phyloP scores from a whole-genome alignment of 1,139 yeast genomes.

The Yamadazyma epiphylla region DNA sequence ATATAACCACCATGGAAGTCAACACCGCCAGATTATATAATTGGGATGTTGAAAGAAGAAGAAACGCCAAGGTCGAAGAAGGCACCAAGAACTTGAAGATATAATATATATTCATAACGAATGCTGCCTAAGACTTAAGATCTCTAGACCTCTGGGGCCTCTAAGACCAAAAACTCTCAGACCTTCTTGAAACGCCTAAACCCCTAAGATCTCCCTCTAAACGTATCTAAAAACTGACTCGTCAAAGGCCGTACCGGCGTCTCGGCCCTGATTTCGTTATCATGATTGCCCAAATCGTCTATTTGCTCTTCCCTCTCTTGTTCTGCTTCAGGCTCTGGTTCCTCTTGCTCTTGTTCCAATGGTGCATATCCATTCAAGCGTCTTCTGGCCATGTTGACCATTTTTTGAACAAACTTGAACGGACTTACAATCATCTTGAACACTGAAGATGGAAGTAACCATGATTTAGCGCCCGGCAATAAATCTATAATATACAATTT shows the following conservation, averaged over 20 bases:
- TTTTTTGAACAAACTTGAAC: conserved; percentile 6
- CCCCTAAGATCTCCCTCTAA: too few relatives aligned
- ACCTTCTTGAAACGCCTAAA: too few relatives aligned
- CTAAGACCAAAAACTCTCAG: too few relatives aligned
- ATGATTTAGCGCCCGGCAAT: conserved; percentile 56
- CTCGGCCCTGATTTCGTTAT: conserved; percentile 39
- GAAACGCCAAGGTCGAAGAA: conserved; percentile 36
- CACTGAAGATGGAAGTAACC: conserved; percentile 39
- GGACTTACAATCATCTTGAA: conserved; percentile 27
- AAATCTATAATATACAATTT: conserved; percentile 50
- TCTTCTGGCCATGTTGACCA: conserved; percentile 4
- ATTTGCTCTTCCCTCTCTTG: conserved; percentile 15
- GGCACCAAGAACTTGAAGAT: conserved; percentile 25
- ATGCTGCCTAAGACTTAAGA: too few relatives aligned
- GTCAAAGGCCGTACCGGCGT: conserved; percentile 59
- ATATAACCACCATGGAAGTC: conserved; percentile 96
- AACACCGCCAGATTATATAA: conserved; percentile 93
- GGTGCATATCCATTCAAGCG: conserved; percentile 11
- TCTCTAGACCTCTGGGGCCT: too few relatives aligned
- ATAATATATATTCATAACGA: too few relatives aligned
- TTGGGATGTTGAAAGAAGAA: conserved; percentile 91
- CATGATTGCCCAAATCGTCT: conserved; percentile 22
- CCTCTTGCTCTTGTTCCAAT: conserved; percentile 13
- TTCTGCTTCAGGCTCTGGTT: conserved; percentile 19
- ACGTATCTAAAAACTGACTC: conserved; percentile 55